Conservation (phyloP, 805 yeast genomes). For the Candida xiaguanensis region DNA sequence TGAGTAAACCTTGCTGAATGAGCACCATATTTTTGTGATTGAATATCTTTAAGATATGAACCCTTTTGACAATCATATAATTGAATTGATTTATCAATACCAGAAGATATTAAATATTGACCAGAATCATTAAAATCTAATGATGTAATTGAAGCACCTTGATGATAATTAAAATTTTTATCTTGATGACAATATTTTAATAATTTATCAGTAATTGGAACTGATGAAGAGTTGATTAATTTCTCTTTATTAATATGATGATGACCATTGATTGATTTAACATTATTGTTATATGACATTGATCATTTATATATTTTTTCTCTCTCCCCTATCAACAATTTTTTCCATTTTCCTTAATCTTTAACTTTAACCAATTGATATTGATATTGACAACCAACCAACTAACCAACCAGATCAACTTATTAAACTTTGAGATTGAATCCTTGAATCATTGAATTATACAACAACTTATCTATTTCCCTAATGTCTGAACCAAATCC, state of each 20-base stretch:
- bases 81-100: slow-evolving; percentile 79
- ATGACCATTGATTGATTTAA: neutral
- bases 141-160: slow-evolving; percentile 58
- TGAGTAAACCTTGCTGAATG: slow-evolving; percentile 84
- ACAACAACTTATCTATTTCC: too few species aligned
- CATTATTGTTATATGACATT: neutral
- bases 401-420: too few species aligned
- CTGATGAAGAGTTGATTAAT: slow-evolving; percentile 17
- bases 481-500: slow-evolving; percentile 8
- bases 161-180: slow-evolving; percentile 50
- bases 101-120: slow-evolving; percentile 67
- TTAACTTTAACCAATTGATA: too few species aligned
- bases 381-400: too few species aligned
- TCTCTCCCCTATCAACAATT: neutral
- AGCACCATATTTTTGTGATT: slow-evolving; percentile 89
- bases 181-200: slow-evolving; percentile 30
- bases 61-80: slow-evolving; percentile 76
- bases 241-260: neutral
- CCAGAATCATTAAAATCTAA: slow-evolving; percentile 84
- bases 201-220: slow-evolving; percentile 22
- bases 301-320: neutral
- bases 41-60: slow-evolving; percentile 60
- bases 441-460: too few species aligned
- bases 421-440: too few species aligned
- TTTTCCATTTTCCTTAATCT: too few species aligned